Evolutionary conservation across 139 green algal genomes (phyloP).

Genomic region (Eudorina sp.): DNA sequence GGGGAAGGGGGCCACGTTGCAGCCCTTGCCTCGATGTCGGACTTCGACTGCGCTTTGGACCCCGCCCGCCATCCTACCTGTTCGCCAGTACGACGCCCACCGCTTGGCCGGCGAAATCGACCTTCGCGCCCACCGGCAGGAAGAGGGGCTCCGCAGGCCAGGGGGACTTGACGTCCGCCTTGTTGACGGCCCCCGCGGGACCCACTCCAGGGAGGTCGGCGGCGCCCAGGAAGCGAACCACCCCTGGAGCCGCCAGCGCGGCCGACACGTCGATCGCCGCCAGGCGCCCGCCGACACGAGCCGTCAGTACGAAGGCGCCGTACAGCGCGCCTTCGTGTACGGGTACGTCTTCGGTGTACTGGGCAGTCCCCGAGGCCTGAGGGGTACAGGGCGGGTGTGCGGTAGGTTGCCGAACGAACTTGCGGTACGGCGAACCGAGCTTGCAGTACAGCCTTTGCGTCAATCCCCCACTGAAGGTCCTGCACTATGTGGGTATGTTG

Average conservation of each 20-base stretch:
- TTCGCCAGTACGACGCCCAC: conserved; percentile 1
- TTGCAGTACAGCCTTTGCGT: too few relatives aligned
- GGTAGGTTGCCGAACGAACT: too few relatives aligned
- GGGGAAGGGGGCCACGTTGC: not conserved
- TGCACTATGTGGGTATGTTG: too few relatives aligned
- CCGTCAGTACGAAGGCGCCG: conserved; percentile 65
- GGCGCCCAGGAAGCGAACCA: conserved; percentile 58
- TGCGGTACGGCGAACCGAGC: too few relatives aligned
- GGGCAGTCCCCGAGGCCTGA: conserved; percentile 73
- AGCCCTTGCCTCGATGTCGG: too few relatives aligned
- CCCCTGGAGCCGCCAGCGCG: conserved; percentile 56
- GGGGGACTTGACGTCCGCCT: not conserved
- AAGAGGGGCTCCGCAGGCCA: conserved; percentile 40
- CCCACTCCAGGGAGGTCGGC: conserved; percentile 58
- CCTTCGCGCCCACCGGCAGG: not conserved
- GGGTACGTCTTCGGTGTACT: conserved; percentile 73
- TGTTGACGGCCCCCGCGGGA: not conserved
- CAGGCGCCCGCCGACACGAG: conserved; percentile 55
- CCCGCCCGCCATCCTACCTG: not conserved
- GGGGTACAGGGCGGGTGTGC: not conserved
- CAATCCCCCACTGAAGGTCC: too few relatives aligned
- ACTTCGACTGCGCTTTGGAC: too few relatives aligned
- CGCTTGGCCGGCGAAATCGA: not conserved
- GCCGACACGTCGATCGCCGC: conserved; percentile 27
- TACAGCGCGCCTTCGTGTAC: conserved; percentile 55